Conservation (phyloP, 371 early-diverging fungal genomes). For the Rhizopus arrhizus region DNA sequence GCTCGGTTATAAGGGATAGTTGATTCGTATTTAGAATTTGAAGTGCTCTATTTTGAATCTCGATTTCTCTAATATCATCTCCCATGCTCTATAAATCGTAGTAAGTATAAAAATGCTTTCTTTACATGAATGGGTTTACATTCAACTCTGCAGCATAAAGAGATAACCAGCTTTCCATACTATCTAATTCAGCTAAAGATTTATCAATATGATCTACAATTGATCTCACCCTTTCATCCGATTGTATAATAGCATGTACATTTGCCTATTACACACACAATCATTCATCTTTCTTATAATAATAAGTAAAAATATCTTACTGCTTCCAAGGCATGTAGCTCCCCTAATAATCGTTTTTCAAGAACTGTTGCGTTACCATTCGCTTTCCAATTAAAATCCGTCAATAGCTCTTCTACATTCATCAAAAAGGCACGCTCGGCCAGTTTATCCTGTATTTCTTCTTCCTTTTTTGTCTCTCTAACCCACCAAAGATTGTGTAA, state of each 20-base stretch:
- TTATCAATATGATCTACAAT: slow-evolving; percentile 82
- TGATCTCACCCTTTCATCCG: slow-evolving; percentile 81
- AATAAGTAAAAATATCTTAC: slow-evolving; percentile 39
- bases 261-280: slow-evolving; percentile 65
- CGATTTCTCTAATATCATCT: slow-evolving; percentile 93
- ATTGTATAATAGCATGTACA: slow-evolving; percentile 90
- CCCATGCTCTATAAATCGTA: slow-evolving; percentile 75
- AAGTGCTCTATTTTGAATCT: slow-evolving; percentile 87
- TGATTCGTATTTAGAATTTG: slow-evolving; percentile 89
- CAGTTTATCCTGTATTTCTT: slow-evolving; percentile 49
- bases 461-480: slow-evolving; percentile 39
- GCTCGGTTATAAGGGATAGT: slow-evolving; percentile 74
- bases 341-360: slow-evolving; percentile 63
- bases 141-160: slow-evolving; percentile 88
- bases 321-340: slow-evolving; percentile 74
- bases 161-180: slow-evolving; percentile 83
- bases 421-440: slow-evolving; percentile 56
- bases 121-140: slow-evolving; percentile 44
- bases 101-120: slow-evolving; percentile 1
- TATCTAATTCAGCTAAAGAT: slow-evolving; percentile 76
- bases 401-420: slow-evolving; percentile 65
- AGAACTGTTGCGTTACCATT: slow-evolving; percentile 74
- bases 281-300: no score
- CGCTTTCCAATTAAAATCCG: slow-evolving; percentile 79
- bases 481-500: no score